Conservation (phyloP, 1,284 basidiomycete species). For the Neotropicomus parvogracilis region DNA sequence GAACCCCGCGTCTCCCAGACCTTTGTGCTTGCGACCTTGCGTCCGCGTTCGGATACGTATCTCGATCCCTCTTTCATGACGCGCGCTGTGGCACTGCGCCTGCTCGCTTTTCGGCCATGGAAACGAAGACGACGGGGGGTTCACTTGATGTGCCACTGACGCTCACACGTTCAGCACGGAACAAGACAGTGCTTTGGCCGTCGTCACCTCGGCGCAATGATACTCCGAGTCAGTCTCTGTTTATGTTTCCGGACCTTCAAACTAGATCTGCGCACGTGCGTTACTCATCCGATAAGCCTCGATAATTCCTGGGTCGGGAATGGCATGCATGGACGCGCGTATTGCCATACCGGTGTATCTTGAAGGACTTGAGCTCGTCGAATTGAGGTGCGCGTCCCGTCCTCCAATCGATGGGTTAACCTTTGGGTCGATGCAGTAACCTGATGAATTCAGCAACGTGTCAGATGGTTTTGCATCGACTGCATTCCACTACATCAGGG, state of each 20-base stretch:
- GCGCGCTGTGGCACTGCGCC: neutral
- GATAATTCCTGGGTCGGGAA: too few relatives aligned
- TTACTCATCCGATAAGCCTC: neutral
- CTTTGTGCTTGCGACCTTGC: slow-evolving; percentile 15
- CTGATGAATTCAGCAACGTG: neutral
- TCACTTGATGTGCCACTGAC: slow-evolving; percentile 6
- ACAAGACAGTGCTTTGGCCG: neutral
- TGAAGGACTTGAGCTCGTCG: slow-evolving; percentile 7
- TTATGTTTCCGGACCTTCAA: neutral
- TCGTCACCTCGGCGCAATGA: slow-evolving; percentile 6
- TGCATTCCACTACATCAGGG: neutral
- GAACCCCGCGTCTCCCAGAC: slow-evolving; percentile 4
- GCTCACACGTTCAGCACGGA: neutral
- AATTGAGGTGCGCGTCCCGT: slow-evolving; percentile 1
- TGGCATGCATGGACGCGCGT: neutral
- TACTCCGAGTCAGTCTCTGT: slow-evolving; percentile 1
- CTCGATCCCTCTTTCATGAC: slow-evolving; percentile 14
- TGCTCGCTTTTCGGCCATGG: neutral
- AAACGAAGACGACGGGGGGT: neutral
- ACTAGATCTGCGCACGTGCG: neutral
- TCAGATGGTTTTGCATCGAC: neutral
- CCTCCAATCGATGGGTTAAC: neutral
- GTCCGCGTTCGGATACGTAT: slow-evolving; percentile 12
- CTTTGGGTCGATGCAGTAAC: neutral
- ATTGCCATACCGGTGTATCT: slow-evolving; percentile 5